Base-by-base conservation (phyloP, 805 yeast species). In the Dipodascus geniculatus region DNA sequence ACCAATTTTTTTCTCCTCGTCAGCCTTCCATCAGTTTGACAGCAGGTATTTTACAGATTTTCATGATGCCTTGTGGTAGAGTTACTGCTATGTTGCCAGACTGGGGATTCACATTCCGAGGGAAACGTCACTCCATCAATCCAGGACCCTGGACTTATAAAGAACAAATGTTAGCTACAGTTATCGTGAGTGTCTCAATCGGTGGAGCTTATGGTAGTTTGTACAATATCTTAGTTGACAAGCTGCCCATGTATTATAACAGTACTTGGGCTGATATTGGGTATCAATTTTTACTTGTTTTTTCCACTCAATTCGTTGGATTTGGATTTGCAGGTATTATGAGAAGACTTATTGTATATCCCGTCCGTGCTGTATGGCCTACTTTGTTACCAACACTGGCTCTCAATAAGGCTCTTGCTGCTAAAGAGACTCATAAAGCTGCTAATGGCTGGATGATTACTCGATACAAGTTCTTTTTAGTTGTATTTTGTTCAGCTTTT, bases 251-350 rank as follows among this genome's bases (percentile, higher is more conserved):
- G 31, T 57, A 52, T 47, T 60, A 56, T 35, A 50, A 54, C 48
- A 50, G 48, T 42, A 24, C 59, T 3, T 65, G 70, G 64, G 68
- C 69, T 11, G 54, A 58, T 16, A 73, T 77, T 64, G 77, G 80
- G 0, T 83, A 74, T 64, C 82, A 80, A 65, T 58, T 81, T 14
- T 58, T 80, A 35, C 69, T 82, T 33, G 67, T 77, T 1, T 57
- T 81, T 2, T 73, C 83, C 1, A 73, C 85, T 1, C 83, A 81
- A 62, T 79, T 78, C 56, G 67, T 83, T 58, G 89, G 88, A 22
- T 78, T 80, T 61, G 82, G 85, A 1, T 75, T 83, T 63, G 86
- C 87, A 3, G 83, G 85, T 51, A 61, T 82, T 20, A 73, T 81
- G 73, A 74, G 84, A 61, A 75, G 77, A 55, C 76, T 82, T 31